Evolutionary conservation across 108 stramenopile genomes (phyloP).

Genomic region (Fistulifera solaris): DNA sequence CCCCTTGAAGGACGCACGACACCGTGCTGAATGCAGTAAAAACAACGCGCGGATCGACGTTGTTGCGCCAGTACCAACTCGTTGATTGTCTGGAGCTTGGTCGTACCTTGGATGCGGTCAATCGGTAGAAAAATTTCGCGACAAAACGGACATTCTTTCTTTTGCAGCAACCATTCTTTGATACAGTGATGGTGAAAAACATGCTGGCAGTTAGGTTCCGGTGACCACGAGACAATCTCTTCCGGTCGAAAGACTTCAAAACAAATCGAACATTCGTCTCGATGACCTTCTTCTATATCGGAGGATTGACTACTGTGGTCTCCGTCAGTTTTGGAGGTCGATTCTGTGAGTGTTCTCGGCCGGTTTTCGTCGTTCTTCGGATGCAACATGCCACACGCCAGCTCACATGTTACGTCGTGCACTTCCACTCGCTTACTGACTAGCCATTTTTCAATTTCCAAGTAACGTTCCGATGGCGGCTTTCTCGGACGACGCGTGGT

Average conservation of each 20-base stretch:
- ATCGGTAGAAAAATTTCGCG: constrained; percentile 26
- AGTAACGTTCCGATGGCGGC: constrained; percentile 18
- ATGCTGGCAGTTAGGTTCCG: constrained; percentile 24
- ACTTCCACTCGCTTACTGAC: constrained; percentile 28
- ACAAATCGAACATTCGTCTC: constrained; percentile 38
- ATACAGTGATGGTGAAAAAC: constrained; percentile 57
- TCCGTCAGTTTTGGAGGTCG: too few species aligned
- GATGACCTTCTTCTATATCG: too few species aligned
- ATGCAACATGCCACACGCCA: too few species aligned
- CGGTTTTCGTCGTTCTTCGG: too few species aligned
- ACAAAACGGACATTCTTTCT: constrained; percentile 33
- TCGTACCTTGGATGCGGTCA: constrained; percentile 6
- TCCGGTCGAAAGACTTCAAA: constrained; percentile 26
- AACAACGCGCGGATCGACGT: constrained; percentile 1
- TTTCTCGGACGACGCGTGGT: too few species aligned
- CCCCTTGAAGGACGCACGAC: not conserved
- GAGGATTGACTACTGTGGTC: too few species aligned
- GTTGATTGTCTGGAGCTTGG: too few species aligned
- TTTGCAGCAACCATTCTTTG: constrained; percentile 37
- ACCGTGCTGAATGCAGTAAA: constrained; percentile 6
- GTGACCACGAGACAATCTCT: constrained; percentile 40
- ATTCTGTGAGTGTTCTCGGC: too few species aligned
- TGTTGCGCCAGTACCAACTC: not conserved
- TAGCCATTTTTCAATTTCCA: constrained; percentile 34
- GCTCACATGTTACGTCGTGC: not conserved